phyloP scores from a whole-genome alignment of 495 filamentous ascomycete genomes.

The Aspergillus ellipticus region DNA sequence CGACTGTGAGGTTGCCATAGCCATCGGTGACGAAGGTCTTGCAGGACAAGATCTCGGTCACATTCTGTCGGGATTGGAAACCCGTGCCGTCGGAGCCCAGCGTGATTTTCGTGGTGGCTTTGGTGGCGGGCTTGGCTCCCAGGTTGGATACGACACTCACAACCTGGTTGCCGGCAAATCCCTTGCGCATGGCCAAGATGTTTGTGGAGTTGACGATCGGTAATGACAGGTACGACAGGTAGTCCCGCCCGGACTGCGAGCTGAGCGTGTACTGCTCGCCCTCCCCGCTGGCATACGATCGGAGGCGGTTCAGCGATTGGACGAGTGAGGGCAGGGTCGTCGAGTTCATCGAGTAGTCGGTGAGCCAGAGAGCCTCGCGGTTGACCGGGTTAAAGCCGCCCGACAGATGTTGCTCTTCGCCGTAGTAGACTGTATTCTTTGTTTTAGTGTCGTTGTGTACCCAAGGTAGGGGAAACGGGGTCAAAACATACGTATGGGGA shows the following conservation, averaged over 20 bases:
- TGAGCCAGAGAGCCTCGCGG: background rate
- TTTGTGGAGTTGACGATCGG: background rate
- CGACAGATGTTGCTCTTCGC: background rate
- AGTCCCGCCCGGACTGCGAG: background rate
- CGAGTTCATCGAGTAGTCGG: background rate
- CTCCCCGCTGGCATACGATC: background rate
- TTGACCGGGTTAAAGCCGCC: background rate
- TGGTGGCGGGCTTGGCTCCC: constrained; percentile 3
- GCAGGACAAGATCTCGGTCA: constrained; percentile 2
- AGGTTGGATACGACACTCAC: constrained; percentile 5
- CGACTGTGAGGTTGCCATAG: background rate
- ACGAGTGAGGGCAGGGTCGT: background rate
- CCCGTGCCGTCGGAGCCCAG: background rate
- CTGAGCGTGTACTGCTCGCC: background rate
- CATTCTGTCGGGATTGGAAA: constrained; percentile 1
- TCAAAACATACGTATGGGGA: background rate
- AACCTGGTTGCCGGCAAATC: constrained; percentile 1
- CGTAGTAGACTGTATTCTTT: background rate
- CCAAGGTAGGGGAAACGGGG: background rate
- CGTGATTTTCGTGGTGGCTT: background rate
- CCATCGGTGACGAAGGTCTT: background rate
- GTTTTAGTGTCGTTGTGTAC: background rate
- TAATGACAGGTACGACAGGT: constrained; percentile 1
- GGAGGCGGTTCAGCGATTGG: constrained; percentile 2
- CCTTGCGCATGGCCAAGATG: constrained; percentile 2